These are phyloP conservation scores for Paracoccidioides brasiliensis DNA, from an alignment of 2,329 filamentous ascomycete species.

Conservation along the genomic window DNA sequence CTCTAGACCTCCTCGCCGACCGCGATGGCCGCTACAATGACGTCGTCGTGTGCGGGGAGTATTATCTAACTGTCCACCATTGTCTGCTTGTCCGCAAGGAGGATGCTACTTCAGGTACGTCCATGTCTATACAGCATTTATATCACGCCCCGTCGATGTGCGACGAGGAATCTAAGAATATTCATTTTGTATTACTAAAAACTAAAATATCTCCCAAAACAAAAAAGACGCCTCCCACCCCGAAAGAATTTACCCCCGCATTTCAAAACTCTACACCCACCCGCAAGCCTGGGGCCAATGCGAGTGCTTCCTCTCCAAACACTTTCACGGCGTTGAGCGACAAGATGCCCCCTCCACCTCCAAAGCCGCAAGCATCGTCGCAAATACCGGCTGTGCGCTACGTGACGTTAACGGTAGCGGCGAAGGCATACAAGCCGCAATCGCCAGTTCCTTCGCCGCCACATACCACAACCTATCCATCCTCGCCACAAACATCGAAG, in stretches of 20 bases:
- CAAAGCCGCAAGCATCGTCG: conserved; percentile 63
- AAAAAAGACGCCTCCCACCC: neutral
- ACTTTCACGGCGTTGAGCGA: conserved; percentile 62
- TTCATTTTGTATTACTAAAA: too few species aligned
- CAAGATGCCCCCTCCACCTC: conserved; percentile 79
- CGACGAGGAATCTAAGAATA: too few species aligned
- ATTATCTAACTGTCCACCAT: conserved; percentile 79
- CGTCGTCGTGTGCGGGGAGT: conserved; percentile 66
- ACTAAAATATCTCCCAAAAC: too few species aligned
- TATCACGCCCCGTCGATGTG: neutral
- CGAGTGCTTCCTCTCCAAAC: conserved; percentile 54
- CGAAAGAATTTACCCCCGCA: conserved; percentile 38
- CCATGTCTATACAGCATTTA: neutral
- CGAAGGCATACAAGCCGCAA: conserved; percentile 53
- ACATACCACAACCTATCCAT: conserved; percentile 55
- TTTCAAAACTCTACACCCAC: conserved; percentile 77
- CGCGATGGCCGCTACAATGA: conserved; percentile 49
- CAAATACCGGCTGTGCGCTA: conserved; percentile 32
- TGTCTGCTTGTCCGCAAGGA: conserved; percentile 52
- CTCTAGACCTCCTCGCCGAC: conserved; percentile 78
- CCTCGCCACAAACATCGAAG: conserved; percentile 41
- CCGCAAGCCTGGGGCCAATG: conserved; percentile 95
- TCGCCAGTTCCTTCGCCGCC: conserved; percentile 66
- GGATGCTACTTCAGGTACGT: conserved; percentile 7
- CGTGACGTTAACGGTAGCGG: conserved; percentile 27